Evolutionary conservation across 176 grass and related monocot genomes (phyloP).

Genomic region (Phoenix dactylifera): DNA sequence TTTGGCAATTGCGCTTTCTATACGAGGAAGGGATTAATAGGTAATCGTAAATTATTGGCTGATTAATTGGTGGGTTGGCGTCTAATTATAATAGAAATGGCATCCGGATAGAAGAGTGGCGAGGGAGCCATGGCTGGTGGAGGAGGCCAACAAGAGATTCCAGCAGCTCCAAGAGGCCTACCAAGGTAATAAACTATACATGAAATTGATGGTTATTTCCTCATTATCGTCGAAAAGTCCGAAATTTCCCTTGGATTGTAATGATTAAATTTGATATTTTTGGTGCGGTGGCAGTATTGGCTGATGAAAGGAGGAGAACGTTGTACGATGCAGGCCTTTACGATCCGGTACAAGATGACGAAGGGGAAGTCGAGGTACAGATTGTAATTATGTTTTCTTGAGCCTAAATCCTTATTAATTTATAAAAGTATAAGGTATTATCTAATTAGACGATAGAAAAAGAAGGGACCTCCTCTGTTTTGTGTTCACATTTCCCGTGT

Average conservation of each 20-base stretch:
- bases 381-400: neutral
- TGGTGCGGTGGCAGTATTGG: slow-evolving; percentile 38
- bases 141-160: slow-evolving; percentile 69
- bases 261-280: neutral
- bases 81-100: slow-evolving; percentile 39
- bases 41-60: too few species aligned
- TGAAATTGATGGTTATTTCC: too few species aligned
- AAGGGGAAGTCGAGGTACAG: slow-evolving; percentile 57
- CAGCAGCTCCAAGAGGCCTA: slow-evolving; percentile 84
- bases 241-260: too few species aligned
- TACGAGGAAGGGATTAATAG: too few species aligned
- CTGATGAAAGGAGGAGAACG: slow-evolving; percentile 56
- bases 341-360: slow-evolving; percentile 49
- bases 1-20: too few species aligned
- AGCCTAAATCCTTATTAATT: too few species aligned
- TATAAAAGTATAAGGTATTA: too few species aligned
- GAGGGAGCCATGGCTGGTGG: slow-evolving; percentile 36
- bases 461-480: too few species aligned
- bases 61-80: too few species aligned
- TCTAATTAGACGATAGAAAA: too few species aligned
- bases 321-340: slow-evolving; percentile 62
- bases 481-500: too few species aligned
- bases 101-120: slow-evolving; percentile 70
- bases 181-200: slow-evolving; percentile 35
- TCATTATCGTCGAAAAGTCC: too few species aligned